phyloP scores from a whole-genome alignment of 768 basidiomycete genomes.

The Saitozyma podzolica region DNA sequence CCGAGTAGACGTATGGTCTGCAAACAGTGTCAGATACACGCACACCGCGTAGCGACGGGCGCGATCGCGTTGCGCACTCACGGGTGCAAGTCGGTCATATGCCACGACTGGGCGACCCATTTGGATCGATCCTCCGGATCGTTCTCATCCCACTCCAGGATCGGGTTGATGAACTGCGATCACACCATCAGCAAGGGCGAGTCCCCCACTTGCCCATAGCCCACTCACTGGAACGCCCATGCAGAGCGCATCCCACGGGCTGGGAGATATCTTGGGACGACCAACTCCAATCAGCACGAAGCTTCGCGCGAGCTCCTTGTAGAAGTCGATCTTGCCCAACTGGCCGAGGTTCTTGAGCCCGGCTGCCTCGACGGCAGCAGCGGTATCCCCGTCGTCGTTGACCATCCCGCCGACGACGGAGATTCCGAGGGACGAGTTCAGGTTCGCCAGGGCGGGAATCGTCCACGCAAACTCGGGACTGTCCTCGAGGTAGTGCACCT shows the following conservation, averaged over 20 bases:
- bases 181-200: no score
- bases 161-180: constrained; percentile 43
- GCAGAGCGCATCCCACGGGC: constrained; percentile 45
- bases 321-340: constrained; percentile 35
- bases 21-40: not conserved
- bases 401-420: constrained; percentile 24
- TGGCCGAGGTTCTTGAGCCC: constrained; percentile 32
- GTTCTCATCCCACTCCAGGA: constrained; percentile 36
- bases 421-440: constrained; percentile 20
- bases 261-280: constrained; percentile 38
- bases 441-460: constrained; percentile 13
- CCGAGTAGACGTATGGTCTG: constrained; percentile 45
- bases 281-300: constrained; percentile 40
- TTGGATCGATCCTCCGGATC: constrained; percentile 34
- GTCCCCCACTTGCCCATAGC: no score
- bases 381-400: constrained; percentile 29
- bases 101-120: constrained; percentile 44
- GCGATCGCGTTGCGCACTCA: constrained; percentile 13
- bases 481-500: constrained; percentile 29
- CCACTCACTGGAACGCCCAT: constrained; percentile 44
- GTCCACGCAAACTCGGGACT: constrained; percentile 34
- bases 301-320: constrained; percentile 28
- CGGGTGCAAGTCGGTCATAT: constrained; percentile 46
- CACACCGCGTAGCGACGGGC: not conserved
- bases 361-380: constrained; percentile 14